Percentiles rank a stretch among this genome's conserved stretches.
phyloP scores from a whole-genome alignment of 2,329 filamentous ascomycete genomes.

The Arthrobotrys pseudoclavata region DNA sequence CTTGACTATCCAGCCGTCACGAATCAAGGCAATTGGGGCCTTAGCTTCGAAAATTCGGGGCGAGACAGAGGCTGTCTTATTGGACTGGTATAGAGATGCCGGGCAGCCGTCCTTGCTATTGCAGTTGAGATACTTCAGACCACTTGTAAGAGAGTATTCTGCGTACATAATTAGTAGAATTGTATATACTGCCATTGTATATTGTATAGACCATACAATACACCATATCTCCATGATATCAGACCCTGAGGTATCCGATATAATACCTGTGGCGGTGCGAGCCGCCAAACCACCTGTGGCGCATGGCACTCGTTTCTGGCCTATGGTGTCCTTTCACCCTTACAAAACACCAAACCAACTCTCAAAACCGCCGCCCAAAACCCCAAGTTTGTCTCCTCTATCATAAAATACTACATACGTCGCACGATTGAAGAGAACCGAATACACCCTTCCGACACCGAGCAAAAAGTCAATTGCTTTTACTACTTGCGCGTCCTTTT shows the following conservation, averaged over 20 bases:
- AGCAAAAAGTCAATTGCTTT: slow-evolving; percentile 37
- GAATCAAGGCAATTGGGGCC: background rate
- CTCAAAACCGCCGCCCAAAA: slow-evolving; percentile 30
- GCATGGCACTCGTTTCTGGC: slow-evolving; percentile 37
- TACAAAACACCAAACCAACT: slow-evolving; percentile 40
- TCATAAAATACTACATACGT: background rate
- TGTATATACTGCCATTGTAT: slow-evolving; percentile 43
- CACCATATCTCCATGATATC: slow-evolving; percentile 18
- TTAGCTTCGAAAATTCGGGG: too few species aligned
- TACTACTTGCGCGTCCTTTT: slow-evolving; percentile 13
- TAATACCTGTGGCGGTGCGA: slow-evolving; percentile 49
- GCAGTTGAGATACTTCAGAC: background rate
- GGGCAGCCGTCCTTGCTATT: background rate
- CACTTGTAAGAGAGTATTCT: slow-evolving; percentile 16
- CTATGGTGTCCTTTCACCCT: slow-evolving; percentile 60
- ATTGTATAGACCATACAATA: slow-evolving; percentile 25
- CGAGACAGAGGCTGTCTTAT: background rate
- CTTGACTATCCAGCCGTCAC: too few species aligned
- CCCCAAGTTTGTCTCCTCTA: background rate
- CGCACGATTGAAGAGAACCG: slow-evolving; percentile 12
- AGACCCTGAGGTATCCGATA: background rate
- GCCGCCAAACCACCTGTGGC: slow-evolving; percentile 18
- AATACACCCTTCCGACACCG: background rate
- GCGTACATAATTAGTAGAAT: slow-evolving; percentile 48
- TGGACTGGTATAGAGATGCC: background rate